phyloP scores from a whole-genome alignment of 306 rosid genomes.

The Vicia faba region DNA sequence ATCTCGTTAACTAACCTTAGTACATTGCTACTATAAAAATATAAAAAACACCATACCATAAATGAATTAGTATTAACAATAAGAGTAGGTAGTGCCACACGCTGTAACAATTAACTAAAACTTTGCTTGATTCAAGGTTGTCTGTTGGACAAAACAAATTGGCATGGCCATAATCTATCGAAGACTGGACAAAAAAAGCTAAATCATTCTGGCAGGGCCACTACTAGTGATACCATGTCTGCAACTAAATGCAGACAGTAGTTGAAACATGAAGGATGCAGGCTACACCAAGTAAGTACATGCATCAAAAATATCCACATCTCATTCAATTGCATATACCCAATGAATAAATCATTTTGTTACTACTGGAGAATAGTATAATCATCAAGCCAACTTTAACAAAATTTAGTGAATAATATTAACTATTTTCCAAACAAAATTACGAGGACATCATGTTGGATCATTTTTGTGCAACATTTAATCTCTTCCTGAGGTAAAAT shows the following conservation, averaged over 20 bases:
- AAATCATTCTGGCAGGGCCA: background rate
- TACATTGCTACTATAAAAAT: background rate
- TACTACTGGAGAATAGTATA: background rate
- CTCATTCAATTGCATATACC: background rate
- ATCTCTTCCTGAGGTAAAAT: slow-evolving; percentile 20
- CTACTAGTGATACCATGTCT: background rate
- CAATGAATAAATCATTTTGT: background rate
- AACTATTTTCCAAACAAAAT: background rate
- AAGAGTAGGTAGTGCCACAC: background rate
- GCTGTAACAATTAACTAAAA: background rate
- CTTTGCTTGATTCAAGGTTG: background rate
- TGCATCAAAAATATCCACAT: background rate
- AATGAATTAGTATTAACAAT: slow-evolving; percentile 3
- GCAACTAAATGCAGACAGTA: background rate
- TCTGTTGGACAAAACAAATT: background rate
- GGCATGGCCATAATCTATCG: background rate
- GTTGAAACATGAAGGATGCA: background rate
- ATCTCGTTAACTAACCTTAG: background rate
- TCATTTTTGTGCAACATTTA: slow-evolving; percentile 2
- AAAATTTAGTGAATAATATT: background rate
- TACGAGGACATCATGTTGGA: background rate
- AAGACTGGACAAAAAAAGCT: background rate
- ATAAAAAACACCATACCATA: background rate
- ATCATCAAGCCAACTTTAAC: background rate
- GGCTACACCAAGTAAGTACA: background rate